These are phyloP conservation scores for Closterium sp. DNA, from an alignment of 139 green algal genomes.

Conservation along the genomic window DNA sequence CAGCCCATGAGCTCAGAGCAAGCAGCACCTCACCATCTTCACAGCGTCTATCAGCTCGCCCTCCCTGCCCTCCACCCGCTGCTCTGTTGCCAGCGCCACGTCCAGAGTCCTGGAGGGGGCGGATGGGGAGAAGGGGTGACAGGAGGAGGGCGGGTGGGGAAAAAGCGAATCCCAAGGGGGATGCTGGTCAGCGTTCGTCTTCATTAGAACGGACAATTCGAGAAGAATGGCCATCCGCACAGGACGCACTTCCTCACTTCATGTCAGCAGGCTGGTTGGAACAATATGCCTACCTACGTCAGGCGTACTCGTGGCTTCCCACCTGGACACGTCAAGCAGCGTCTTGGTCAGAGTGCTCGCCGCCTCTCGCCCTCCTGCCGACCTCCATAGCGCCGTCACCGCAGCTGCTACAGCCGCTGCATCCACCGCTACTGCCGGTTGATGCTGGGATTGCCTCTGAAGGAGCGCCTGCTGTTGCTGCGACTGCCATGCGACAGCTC, in stretches of 20 bases:
- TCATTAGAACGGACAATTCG: too few relatives aligned
- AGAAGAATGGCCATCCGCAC: too few relatives aligned
- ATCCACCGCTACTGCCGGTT: not conserved
- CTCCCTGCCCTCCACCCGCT: not conserved
- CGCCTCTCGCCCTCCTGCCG: not conserved
- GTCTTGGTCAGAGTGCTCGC: too few relatives aligned
- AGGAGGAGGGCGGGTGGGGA: too few relatives aligned
- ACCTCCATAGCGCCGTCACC: not conserved
- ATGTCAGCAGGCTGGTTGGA: too few relatives aligned
- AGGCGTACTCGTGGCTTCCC: too few relatives aligned
- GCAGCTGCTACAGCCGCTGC: not conserved
- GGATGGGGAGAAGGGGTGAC: not conserved
- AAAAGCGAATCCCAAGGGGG: too few relatives aligned
- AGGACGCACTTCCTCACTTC: too few relatives aligned
- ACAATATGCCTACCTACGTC: too few relatives aligned
- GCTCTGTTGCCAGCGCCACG: not conserved
- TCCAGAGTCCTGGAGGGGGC: not conserved
- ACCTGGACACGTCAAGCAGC: too few relatives aligned
- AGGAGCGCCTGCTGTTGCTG: not conserved
- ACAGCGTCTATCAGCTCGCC: not conserved
- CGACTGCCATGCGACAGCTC: not conserved
- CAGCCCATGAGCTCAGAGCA: too few relatives aligned
- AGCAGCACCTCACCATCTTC: not conserved
- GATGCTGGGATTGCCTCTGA: not conserved
- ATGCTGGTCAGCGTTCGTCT: too few relatives aligned